Evolutionary conservation across 306 rosid species (phyloP).

Genomic region (Quercus wislizeni): DNA sequence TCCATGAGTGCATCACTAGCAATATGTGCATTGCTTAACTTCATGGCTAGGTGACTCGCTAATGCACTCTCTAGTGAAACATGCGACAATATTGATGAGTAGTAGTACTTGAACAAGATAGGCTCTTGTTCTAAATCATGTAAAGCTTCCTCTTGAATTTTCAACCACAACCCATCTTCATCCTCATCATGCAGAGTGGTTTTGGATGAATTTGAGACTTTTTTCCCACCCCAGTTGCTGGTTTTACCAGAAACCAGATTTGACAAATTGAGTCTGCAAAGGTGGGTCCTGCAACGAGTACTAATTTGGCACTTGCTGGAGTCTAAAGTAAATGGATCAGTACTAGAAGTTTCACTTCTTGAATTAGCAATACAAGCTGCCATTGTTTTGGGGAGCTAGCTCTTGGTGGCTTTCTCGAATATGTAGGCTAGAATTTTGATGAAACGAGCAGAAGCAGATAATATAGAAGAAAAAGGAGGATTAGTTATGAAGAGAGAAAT

Average conservation of each 20-base stretch:
- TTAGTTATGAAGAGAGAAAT: background rate
- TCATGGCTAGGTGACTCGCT: constrained; percentile 32
- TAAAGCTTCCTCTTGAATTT: constrained; percentile 35
- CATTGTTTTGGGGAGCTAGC: constrained; percentile 25
- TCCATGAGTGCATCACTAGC: constrained; percentile 26
- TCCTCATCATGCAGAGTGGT: background rate
- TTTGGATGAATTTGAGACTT: background rate
- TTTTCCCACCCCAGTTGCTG: constrained; percentile 15
- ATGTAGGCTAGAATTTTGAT: background rate
- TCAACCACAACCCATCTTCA: constrained; percentile 30
- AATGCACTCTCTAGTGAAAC: constrained; percentile 33
- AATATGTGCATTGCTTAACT: constrained; percentile 29
- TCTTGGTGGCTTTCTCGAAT: background rate
- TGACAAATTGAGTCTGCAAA: constrained; percentile 26
- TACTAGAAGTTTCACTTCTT: constrained; percentile 6
- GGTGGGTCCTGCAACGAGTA: background rate
- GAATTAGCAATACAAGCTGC: constrained; percentile 35
- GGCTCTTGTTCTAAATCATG: constrained; percentile 34
- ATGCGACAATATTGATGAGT: constrained; percentile 30
- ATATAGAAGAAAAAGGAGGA: background rate
- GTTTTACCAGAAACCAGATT: constrained; percentile 22
- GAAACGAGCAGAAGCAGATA: background rate
- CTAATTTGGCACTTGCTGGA: background rate
- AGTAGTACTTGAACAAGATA: constrained; percentile 31
- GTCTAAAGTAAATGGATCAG: background rate